These are phyloP conservation scores for Coprinopsis strossmayeri DNA, from an alignment of 768 basidiomycete species.

Conservation along the genomic window DNA sequence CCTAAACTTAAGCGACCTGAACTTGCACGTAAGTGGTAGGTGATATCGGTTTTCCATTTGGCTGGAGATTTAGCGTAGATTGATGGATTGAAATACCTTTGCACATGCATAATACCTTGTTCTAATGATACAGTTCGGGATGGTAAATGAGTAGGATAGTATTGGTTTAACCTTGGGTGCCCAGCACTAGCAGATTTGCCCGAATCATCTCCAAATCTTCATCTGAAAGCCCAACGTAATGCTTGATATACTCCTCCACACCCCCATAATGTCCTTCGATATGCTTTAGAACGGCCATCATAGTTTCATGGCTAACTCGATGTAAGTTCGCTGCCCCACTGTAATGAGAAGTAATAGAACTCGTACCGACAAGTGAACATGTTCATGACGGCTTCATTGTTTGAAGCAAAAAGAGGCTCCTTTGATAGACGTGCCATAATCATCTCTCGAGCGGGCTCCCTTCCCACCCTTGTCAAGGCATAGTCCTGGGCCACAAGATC, in stretches of 20 bases:
- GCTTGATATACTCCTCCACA: constrained; percentile 54
- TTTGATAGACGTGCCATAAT: constrained; percentile 62
- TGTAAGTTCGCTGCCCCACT: neutral
- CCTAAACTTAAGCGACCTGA: constrained; percentile 30
- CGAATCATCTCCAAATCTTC: constrained; percentile 58
- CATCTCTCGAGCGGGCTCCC: constrained; percentile 69
- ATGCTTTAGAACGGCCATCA: constrained; percentile 62
- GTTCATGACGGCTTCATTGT: constrained; percentile 71
- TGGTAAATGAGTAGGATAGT: constrained; percentile 3
- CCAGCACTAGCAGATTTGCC: constrained; percentile 44
- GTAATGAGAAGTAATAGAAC: neutral
- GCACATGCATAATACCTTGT: neutral
- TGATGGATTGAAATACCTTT: neutral
- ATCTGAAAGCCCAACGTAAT: constrained; percentile 50
- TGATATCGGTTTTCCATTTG: neutral
- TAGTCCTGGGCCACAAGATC: constrained; percentile 67
- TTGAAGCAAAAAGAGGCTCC: constrained; percentile 68
- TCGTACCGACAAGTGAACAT: constrained; percentile 75
- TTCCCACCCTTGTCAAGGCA: constrained; percentile 68
- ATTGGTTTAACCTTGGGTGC: constrained; percentile 8
- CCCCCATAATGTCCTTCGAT: constrained; percentile 63
- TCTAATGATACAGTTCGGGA: too few species aligned
- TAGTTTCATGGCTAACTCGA: constrained; percentile 56
- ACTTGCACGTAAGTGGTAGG: constrained; percentile 17
- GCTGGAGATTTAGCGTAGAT: too few species aligned